Evolutionary conservation across 768 basidiomycete species (phyloP), one percentile per base, ranked within the genome.

Genomic region (Psilocybe tampanensis): DNA sequence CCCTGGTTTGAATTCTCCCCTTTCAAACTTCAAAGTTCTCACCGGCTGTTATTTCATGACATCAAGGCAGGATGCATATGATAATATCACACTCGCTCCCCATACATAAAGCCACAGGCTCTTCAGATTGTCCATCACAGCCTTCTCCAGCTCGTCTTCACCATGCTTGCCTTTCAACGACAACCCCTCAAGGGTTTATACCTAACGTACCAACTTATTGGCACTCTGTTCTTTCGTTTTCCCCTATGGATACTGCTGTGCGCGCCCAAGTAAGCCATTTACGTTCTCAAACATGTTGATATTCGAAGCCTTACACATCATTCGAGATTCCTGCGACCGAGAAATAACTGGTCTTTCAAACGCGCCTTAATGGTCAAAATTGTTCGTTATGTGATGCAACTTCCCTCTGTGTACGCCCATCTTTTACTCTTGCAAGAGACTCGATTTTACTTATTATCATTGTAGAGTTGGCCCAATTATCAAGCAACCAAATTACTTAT

Each of bases 111-210:
- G 26, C n/a, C 3, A 47, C 9, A 29, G 9, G 5, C 9, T 4
- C 29, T 29, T 29, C 29, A 4, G 9, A 9, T 29, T 39, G 3
- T 3, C 7, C 4, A 13, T 13, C 36, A 39, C 36, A 39, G 36
- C 18, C 8, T 47, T 47, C 29, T 48, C 47, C 47, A 29, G 26
- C 36, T 49, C 33, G n/a, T 48, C 22, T 18, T 49, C 21, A 61
- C 54, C 60, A 76, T 75, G 75, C 68, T 64, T 54, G 60, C 65
- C 50, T 74, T 74, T 56, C 70, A 73, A 19, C 59, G 72, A 44
- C 84, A 85, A 60, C 82, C 84, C 8, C 64, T 80, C 67, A 84
- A 82, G 62, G 71, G 67, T 8, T 53, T 83, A 32, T 85, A 81
- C 66, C 61, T 84, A 23, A 64, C 70, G 6, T 82, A 80, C 62